These are phyloP conservation scores for Colletotrichum horii DNA, from an alignment of 2,329 filamentous ascomycete genomes.

Conservation along the genomic window DNA sequence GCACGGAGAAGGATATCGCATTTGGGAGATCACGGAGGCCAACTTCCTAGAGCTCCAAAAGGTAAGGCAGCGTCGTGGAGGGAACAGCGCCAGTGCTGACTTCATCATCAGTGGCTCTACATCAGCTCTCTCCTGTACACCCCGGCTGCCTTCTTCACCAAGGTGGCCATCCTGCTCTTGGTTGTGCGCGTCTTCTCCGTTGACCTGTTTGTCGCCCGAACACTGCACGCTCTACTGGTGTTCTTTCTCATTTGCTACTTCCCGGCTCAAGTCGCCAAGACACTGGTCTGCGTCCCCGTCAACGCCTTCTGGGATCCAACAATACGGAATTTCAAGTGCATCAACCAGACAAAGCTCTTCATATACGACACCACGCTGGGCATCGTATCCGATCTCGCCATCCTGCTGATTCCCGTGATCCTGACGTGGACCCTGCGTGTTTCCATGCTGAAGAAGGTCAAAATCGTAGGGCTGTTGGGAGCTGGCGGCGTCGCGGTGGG, in stretches of 20 bases:
- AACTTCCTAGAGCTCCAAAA: background rate
- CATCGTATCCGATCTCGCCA: constrained; percentile 36
- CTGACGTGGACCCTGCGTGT: constrained; percentile 34
- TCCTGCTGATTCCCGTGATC: constrained; percentile 36
- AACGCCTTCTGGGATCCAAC: constrained; percentile 27
- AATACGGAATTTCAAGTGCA: constrained; percentile 25
- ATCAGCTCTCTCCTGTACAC: constrained; percentile 31
- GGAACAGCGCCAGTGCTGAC: background rate
- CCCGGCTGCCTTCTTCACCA: constrained; percentile 33
- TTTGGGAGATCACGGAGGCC: constrained; percentile 10
- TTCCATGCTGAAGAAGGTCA: constrained; percentile 32
- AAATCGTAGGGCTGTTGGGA: constrained; percentile 34
- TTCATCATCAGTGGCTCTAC: constrained; percentile 28
- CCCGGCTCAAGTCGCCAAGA: constrained; percentile 31
- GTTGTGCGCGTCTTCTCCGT: constrained; percentile 35
- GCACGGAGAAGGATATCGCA: constrained; percentile 1
- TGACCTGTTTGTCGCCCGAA: constrained; percentile 24
- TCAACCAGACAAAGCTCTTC: constrained; percentile 36
- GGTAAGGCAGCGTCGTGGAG: background rate
- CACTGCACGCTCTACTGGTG: constrained; percentile 31
- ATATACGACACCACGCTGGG: constrained; percentile 34
- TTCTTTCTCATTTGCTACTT: constrained; percentile 31
- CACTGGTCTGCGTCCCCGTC: constrained; percentile 27
- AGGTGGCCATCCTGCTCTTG: constrained; percentile 34
- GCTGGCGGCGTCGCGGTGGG: constrained; percentile 32